phyloP scores from a whole-genome alignment of 345 rosid genomes.

The Murraya paniculata region DNA sequence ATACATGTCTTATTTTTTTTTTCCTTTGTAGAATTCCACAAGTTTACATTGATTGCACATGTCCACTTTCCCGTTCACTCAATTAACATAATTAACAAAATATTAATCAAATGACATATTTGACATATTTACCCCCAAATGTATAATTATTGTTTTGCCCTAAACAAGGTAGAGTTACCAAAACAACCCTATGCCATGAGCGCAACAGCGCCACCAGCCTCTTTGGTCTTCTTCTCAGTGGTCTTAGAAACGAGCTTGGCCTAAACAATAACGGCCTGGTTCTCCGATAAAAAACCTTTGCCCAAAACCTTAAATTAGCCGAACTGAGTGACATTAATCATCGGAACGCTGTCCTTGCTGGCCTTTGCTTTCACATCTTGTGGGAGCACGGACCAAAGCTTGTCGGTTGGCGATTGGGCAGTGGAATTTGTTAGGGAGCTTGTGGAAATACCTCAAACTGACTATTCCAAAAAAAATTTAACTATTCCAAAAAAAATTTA shows the following conservation, averaged over 20 bases:
- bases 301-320: constrained; percentile 81
- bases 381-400: constrained; percentile 71
- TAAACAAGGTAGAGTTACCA: neutral
- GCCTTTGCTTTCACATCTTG: constrained; percentile 60
- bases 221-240: constrained; percentile 80
- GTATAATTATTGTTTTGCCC: neutral
- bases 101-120: no score
- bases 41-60: no score
- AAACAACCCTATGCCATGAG: constrained; percentile 53
- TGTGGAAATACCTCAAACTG: no score
- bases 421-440: no score
- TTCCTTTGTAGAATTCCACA: no score
- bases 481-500: no score
- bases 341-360: constrained; percentile 51
- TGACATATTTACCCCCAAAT: no score
- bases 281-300: constrained; percentile 62
- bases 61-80: no score
- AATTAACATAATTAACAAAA: no score
- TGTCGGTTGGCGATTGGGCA: constrained; percentile 26
- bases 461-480: no score
- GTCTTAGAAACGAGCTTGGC: constrained; percentile 25
- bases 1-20: no score
- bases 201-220: constrained; percentile 69
- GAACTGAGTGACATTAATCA: constrained; percentile 68
- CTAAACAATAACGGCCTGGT: constrained; percentile 65